Conservation (phyloP, 1,284 basidiomycete species). For the Pseudozyma thailandica region DNA sequence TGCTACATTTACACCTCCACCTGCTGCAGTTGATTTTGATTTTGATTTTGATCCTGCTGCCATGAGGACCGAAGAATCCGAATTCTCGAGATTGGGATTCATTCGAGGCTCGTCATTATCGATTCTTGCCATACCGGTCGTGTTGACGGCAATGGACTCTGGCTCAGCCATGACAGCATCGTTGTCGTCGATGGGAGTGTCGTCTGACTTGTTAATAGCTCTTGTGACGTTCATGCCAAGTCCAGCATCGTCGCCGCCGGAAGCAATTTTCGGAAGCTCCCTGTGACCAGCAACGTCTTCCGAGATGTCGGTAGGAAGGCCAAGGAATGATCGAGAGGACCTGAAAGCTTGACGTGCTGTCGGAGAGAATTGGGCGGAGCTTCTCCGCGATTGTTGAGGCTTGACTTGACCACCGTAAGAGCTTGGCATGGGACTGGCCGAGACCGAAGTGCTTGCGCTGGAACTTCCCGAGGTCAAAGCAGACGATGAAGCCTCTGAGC, state of each 20-base stretch:
- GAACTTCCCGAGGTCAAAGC: conserved; percentile 2
- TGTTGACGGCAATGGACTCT: not conserved
- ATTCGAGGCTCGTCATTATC: too few species aligned
- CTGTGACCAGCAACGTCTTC: not conserved
- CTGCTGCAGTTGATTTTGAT: not conserved
- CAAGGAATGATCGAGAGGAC: conserved; percentile 32
- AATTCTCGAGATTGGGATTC: too few species aligned
- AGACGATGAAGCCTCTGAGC: conserved; percentile 8
- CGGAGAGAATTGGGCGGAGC: conserved; percentile 28
- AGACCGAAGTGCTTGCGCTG: conserved; percentile 5
- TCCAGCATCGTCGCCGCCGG: not conserved
- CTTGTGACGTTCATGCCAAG: not conserved
- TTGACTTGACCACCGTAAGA: not conserved
- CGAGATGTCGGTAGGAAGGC: conserved; percentile 10
- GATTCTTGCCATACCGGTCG: not conserved
- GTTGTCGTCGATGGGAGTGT: not conserved
- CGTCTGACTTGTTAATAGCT: not conserved
- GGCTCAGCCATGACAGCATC: not conserved
- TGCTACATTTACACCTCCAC: not conserved
- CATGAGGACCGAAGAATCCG: not conserved
- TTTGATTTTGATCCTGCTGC: not conserved
- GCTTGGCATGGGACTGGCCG: conserved; percentile 11
- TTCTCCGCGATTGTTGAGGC: conserved; percentile 8
- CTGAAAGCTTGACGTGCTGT: conserved; percentile 22
- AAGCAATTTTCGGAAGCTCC: not conserved